These are phyloP conservation scores for Pythium rhizo-oryzae DNA, from an alignment of 352 stramenopile genomes.

Conservation along the genomic window DNA sequence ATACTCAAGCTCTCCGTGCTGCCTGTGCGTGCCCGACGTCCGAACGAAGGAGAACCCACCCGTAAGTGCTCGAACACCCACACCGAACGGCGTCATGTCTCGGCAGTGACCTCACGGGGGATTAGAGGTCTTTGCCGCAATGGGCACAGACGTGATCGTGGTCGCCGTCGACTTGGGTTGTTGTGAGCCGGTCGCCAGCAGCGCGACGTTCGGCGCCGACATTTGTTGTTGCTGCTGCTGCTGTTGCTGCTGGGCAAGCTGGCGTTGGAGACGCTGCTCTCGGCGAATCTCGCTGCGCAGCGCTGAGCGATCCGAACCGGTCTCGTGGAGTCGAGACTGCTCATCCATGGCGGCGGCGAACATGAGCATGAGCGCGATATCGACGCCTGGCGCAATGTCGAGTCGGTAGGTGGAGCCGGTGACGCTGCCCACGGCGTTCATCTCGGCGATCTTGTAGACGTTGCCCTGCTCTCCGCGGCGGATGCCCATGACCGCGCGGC, in stretches of 20 bases:
- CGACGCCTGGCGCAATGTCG: constrained; percentile 24
- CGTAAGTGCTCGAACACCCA: background rate
- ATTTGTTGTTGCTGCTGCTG: constrained; percentile 1
- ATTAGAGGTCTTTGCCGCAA: background rate
- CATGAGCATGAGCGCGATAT: constrained; percentile 22
- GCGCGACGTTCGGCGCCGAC: background rate
- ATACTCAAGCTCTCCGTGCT: background rate
- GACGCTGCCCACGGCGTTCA: constrained; percentile 22
- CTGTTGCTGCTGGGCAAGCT: constrained; percentile 2
- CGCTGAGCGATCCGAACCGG: constrained; percentile 17
- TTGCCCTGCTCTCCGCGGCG: constrained; percentile 14
- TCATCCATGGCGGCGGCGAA: constrained; percentile 31
- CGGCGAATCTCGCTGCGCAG: constrained; percentile 16
- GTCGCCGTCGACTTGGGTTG: constrained; percentile 12
- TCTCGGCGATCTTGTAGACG: constrained; percentile 23
- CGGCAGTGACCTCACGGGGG: background rate
- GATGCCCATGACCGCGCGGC: constrained; percentile 20
- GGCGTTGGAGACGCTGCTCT: constrained; percentile 9
- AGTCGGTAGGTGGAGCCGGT: constrained; percentile 12
- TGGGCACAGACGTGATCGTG: constrained; percentile 15
- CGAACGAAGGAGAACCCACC: background rate
- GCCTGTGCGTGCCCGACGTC: too few relatives aligned
- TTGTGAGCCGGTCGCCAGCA: background rate
- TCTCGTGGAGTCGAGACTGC: constrained; percentile 19
- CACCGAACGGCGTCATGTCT: background rate